Percentiles rank a stretch among this genome's conserved stretches.
Evolutionary conservation across 164 flowering plant species (phyloP).

Genomic region (Kingdonia uniflora): DNA sequence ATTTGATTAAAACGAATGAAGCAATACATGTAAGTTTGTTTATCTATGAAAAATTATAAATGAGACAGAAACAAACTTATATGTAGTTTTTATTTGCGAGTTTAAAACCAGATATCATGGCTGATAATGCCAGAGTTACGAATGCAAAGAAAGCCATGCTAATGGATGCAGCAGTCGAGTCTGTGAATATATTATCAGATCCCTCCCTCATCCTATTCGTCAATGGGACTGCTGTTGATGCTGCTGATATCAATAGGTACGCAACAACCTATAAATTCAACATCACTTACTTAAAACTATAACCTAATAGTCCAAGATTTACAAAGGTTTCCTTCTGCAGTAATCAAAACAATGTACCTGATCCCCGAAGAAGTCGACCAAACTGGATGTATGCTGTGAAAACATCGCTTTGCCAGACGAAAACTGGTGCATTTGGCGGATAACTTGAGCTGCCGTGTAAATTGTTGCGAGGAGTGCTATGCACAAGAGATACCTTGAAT

Average conservation of each 20-base stretch:
- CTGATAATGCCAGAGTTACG: conserved; percentile 13
- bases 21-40: too few relatives aligned
- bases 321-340: neutral
- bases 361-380: conserved; percentile 62
- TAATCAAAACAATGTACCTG: too few relatives aligned
- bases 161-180: conserved; percentile 19
- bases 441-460: conserved; percentile 42
- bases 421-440: conserved; percentile 36
- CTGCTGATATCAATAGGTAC: conserved; percentile 21
- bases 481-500: conserved; percentile 54
- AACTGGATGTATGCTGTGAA: conserved; percentile 12
- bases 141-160: conserved; percentile 31
- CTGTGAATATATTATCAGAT: conserved; percentile 14
- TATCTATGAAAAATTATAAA: too few relatives aligned
- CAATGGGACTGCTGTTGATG: conserved; percentile 18
- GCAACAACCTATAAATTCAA: conserved; percentile 19
- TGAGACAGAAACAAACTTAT: conserved; percentile 9
- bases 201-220: conserved; percentile 14
- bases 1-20: too few relatives aligned
- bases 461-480: conserved; percentile 50
- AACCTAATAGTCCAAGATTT: neutral
- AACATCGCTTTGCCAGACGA: conserved; percentile 32
- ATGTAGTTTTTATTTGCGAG: conserved; percentile 18
- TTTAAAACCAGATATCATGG: conserved; percentile 20
- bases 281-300: neutral